phyloP scores from a whole-genome alignment of 345 rosid species.

The Eucalyptus urophylla region DNA sequence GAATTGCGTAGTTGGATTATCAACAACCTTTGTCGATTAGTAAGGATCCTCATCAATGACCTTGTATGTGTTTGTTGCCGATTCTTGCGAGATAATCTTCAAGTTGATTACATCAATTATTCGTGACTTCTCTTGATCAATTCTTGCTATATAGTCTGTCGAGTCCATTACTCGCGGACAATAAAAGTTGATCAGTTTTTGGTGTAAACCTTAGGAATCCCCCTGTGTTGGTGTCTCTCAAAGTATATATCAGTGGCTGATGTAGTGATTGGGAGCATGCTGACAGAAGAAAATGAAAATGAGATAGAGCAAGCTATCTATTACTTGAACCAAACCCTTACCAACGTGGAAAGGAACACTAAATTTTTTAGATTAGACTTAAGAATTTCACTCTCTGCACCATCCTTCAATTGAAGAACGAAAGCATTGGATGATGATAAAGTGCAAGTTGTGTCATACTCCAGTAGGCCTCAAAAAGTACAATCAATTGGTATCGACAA shows the following conservation, averaged over 20 bases:
- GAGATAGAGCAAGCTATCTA: background rate
- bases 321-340: background rate
- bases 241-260: background rate
- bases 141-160: background rate
- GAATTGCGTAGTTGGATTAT: background rate
- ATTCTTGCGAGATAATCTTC: background rate
- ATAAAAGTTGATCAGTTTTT: background rate
- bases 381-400: background rate
- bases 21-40: background rate
- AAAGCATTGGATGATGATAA: background rate
- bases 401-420: background rate
- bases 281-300: background rate
- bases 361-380: background rate
- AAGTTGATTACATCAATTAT: background rate
- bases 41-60: background rate
- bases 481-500: background rate
- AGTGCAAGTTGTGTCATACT: background rate
- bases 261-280: background rate
- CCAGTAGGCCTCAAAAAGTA: background rate
- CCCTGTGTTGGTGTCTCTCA: background rate
- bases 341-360: background rate
- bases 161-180: background rate
- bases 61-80: background rate
- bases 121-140: background rate
- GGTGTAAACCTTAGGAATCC: background rate